Evolutionary conservation across 768 basidiomycete species (phyloP).

Genomic region (Mycena albidolilacea): DNA sequence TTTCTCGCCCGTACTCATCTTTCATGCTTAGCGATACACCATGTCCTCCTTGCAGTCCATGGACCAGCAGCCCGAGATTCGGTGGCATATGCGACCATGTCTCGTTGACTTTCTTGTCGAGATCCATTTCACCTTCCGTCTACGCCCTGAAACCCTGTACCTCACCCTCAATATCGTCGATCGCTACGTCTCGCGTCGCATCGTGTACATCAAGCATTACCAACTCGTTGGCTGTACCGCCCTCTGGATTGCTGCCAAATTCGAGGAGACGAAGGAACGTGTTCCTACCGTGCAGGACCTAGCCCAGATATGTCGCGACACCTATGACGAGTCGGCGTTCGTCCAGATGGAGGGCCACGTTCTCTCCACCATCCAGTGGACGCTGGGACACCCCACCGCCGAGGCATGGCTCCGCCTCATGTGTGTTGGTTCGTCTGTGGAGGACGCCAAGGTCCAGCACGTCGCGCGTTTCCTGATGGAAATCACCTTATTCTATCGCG

Average conservation of each 20-base stretch:
- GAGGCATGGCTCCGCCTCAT: slow-evolving; percentile 95
- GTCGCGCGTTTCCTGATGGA: slow-evolving; percentile 99
- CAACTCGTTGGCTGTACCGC: slow-evolving; percentile 99
- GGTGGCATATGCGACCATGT: slow-evolving; percentile 99
- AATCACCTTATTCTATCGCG: slow-evolving; percentile 97
- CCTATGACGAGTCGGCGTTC: slow-evolving; percentile 97
- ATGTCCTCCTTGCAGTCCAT: slow-evolving; percentile 95
- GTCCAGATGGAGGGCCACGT: slow-evolving; percentile 99
- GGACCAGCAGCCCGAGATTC: slow-evolving; percentile 99
- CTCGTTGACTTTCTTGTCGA: slow-evolving; percentile 99
- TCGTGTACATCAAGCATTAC: slow-evolving; percentile 99
- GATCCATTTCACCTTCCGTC: slow-evolving; percentile 96
- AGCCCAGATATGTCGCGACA: slow-evolving; percentile 94
- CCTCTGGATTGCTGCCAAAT: slow-evolving; percentile 99
- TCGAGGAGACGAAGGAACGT: slow-evolving; percentile 98
- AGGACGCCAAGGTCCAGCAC: slow-evolving; percentile 93
- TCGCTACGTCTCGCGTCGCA: slow-evolving; percentile 97
- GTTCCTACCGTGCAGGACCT: slow-evolving; percentile 97
- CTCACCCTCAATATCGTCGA: slow-evolving; percentile 99
- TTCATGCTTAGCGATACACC: slow-evolving; percentile 73
- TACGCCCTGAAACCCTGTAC: slow-evolving; percentile 98
- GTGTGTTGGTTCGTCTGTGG: slow-evolving; percentile 80
- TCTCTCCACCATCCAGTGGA: slow-evolving; percentile 96
- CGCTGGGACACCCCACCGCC: slow-evolving; percentile 96
- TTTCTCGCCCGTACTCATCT: slow-evolving; percentile 40